These are phyloP conservation scores for Hippophae rhamnoides DNA, from an alignment of 306 rosid species.

Conservation along the genomic window DNA sequence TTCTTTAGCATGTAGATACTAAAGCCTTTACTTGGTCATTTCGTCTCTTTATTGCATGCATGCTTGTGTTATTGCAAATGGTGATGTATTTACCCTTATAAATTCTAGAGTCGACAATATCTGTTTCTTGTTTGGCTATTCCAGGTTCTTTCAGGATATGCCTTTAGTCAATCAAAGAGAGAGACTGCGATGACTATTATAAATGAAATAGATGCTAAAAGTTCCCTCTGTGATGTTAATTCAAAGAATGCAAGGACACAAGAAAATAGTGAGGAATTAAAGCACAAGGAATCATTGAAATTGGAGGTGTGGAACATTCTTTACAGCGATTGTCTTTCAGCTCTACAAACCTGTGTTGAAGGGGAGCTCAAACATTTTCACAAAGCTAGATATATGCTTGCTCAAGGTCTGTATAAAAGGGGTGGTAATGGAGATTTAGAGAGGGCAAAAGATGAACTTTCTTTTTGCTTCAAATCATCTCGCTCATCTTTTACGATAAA, in stretches of 20 bases:
- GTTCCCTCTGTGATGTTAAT: conserved; percentile 15
- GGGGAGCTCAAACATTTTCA: conserved; percentile 98
- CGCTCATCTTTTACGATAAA: conserved; percentile 95
- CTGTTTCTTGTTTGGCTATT: conserved; percentile 7
- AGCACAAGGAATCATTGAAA: conserved; percentile 41
- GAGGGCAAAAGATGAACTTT: conserved; percentile 89
- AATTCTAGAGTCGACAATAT: not conserved
- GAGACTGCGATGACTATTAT: conserved; percentile 47
- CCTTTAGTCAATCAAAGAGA: conserved; percentile 49
- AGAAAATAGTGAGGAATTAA: conserved; percentile 35
- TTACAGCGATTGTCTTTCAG: conserved; percentile 80
- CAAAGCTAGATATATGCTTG: conserved; percentile 94
- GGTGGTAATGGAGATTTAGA: conserved; percentile 63
- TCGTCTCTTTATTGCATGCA: not conserved
- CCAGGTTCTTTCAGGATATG: conserved; percentile 69
- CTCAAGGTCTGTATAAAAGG: conserved; percentile 74
- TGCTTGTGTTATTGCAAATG: not conserved
- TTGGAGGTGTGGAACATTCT: conserved; percentile 73
- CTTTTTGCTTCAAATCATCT: conserved; percentile 95
- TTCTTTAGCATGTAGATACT: conserved; percentile 14
- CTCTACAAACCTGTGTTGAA: conserved; percentile 88
- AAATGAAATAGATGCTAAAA: conserved; percentile 30
- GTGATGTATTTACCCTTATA: too few species aligned
- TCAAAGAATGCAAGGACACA: conserved; percentile 28
- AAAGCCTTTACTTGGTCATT: conserved; percentile 13